These are phyloP conservation scores for Colletotrichum sp. DNA, from an alignment of 2,329 filamentous ascomycete species.

Conservation along the genomic window DNA sequence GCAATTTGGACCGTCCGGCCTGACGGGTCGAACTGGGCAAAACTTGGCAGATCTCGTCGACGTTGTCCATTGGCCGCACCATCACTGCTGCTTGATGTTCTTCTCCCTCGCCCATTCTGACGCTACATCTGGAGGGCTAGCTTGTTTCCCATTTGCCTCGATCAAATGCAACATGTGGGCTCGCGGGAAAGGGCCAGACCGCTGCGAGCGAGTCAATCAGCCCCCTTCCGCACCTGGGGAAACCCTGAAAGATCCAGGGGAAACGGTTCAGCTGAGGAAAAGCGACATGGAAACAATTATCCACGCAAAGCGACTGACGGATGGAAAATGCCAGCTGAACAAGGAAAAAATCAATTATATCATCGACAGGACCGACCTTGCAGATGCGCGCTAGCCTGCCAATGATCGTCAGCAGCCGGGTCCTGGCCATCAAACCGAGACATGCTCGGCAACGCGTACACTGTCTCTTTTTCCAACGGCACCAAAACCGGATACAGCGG, in stretches of 20 bases:
- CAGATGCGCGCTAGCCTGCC: not conserved
- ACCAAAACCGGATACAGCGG: not conserved
- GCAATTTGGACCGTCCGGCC: not conserved
- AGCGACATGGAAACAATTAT: not conserved
- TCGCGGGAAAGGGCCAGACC: not conserved
- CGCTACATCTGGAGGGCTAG: not conserved
- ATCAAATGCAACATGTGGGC: not conserved
- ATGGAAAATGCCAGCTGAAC: not conserved
- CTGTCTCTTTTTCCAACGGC: not conserved
- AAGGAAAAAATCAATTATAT: not conserved
- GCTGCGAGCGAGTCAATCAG: not conserved
- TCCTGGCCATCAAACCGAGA: conserved; percentile 1
- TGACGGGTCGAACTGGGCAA: not conserved
- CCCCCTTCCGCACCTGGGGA: not conserved
- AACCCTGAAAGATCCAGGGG: not conserved
- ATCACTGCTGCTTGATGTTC: not conserved
- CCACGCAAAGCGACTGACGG: not conserved
- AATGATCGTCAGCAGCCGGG: conserved; percentile 2
- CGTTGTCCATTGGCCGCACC: not conserved
- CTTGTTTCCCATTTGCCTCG: not conserved
- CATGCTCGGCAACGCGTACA: conserved; percentile 1
- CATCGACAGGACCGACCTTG: not conserved
- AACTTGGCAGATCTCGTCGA: not conserved
- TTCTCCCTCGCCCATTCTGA: not conserved
- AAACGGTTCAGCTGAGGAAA: not conserved